phyloP scores from a whole-genome alignment of 805 yeast species.

The Martiniozyma abietophila region DNA sequence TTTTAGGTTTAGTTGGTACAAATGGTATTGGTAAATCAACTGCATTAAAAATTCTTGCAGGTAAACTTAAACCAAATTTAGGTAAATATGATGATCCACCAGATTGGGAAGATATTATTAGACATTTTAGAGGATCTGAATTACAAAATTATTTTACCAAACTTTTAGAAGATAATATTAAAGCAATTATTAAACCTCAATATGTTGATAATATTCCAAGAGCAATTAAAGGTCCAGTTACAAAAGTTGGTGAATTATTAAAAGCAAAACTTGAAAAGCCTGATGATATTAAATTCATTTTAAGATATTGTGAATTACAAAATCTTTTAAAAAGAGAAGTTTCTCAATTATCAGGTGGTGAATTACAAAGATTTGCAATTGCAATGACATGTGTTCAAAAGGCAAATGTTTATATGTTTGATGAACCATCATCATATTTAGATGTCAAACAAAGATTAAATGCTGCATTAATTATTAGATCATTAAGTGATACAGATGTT shows the following conservation, averaged over 20 bases:
- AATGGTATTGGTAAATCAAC: constrained; percentile 99
- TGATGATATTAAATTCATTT: constrained; percentile 53
- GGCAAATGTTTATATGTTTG: constrained; percentile 97
- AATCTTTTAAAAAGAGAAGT: constrained; percentile 82
- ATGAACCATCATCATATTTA: constrained; percentile 96
- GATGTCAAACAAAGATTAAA: constrained; percentile 98
- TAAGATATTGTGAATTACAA: constrained; percentile 64
- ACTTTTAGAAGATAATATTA: constrained; percentile 85
- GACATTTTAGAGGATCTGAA: constrained; percentile 92
- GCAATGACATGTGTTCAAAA: constrained; percentile 94
- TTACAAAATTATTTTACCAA: constrained; percentile 93
- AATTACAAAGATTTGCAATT: constrained; percentile 94
- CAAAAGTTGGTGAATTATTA: constrained; percentile 77
- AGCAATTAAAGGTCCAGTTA: constrained; percentile 85
- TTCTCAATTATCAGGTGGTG: constrained; percentile 92
- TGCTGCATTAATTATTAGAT: constrained; percentile 92
- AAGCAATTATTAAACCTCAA: constrained; percentile 97
- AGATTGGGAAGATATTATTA: constrained; percentile 90
- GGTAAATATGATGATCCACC: constrained; percentile 96
- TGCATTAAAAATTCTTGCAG: constrained; percentile 92
- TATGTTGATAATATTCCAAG: constrained; percentile 96
- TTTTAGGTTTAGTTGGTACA: constrained; percentile 93
- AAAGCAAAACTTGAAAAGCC: constrained; percentile 69
- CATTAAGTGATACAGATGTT: constrained; percentile 61
- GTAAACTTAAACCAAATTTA: constrained; percentile 94